Conservation (phyloP, 768 basidiomycete species). For the Xanthoconium purpureum region DNA sequence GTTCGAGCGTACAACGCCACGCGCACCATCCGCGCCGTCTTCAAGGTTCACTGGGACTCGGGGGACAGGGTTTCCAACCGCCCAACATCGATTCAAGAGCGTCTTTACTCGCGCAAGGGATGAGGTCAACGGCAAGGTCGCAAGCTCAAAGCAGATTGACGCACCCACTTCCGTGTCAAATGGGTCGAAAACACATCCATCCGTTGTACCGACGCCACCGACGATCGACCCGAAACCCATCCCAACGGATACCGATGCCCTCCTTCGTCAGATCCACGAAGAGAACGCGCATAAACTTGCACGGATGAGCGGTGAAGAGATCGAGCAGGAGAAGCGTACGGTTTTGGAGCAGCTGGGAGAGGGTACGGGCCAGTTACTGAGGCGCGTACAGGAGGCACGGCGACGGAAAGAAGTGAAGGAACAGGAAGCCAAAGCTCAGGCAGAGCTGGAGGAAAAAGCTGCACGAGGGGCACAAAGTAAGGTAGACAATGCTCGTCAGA, state of each 20-base stretch:
- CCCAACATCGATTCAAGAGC: slow-evolving; percentile 61
- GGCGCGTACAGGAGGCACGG: slow-evolving; percentile 25
- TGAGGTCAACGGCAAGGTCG: slow-evolving; percentile 20
- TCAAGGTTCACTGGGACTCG: slow-evolving; percentile 16
- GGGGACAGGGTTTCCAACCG: slow-evolving; percentile 58
- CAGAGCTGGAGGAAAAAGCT: not conserved
- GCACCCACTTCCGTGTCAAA: slow-evolving; percentile 1
- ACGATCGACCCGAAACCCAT: slow-evolving; percentile 13
- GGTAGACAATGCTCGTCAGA: not conserved
- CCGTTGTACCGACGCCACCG: not conserved
- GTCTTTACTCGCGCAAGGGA: slow-evolving; percentile 55
- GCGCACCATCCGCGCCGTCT: slow-evolving; percentile 24
- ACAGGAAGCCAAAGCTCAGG: not conserved
- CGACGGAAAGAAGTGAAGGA: slow-evolving; percentile 12
- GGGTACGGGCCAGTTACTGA: slow-evolving; percentile 60
- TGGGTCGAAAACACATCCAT: not conserved
- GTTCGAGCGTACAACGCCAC: slow-evolving; percentile 38
- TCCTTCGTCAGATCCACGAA: slow-evolving; percentile 56
- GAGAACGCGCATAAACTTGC: slow-evolving; percentile 66
- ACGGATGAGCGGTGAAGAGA: slow-evolving; percentile 68
- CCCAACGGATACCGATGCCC: slow-evolving; percentile 34
- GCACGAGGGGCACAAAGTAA: not conserved
- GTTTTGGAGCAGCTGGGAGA: slow-evolving; percentile 72
- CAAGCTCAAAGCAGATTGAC: slow-evolving; percentile 6
- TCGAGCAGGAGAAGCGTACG: slow-evolving; percentile 60